phyloP scores from a whole-genome alignment of 331 rosid genomes.

The Malus hybrid region DNA sequence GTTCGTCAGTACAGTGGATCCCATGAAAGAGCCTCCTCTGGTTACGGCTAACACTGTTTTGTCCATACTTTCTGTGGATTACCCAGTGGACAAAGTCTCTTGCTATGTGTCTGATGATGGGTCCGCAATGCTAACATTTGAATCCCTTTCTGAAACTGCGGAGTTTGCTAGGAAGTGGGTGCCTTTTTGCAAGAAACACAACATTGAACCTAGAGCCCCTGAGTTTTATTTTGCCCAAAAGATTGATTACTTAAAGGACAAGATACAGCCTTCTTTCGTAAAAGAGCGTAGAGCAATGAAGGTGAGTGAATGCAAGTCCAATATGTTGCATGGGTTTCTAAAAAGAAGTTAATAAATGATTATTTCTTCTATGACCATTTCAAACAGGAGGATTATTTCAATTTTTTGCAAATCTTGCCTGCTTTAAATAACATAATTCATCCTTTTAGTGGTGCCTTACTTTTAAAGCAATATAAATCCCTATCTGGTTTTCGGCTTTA shows the following conservation, averaged over 20 bases:
- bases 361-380: background rate
- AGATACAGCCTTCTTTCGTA: slow-evolving; percentile 93
- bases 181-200: slow-evolving; percentile 93
- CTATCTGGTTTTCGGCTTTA: background rate
- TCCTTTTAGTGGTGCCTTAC: background rate
- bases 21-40: slow-evolving; percentile 98
- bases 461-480: background rate
- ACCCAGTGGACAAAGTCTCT: slow-evolving; percentile 98
- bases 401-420: background rate
- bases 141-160: slow-evolving; percentile 95
- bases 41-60: slow-evolving; percentile 94
- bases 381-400: background rate
- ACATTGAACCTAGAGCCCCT: slow-evolving; percentile 95
- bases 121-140: slow-evolving; percentile 97
- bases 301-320: slow-evolving; percentile 32
- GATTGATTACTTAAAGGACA: slow-evolving; percentile 97
- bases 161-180: slow-evolving; percentile 99
- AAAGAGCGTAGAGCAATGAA: slow-evolving; percentile 97
- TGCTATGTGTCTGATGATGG: slow-evolving; percentile 99
- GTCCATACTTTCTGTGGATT: slow-evolving; percentile 94
- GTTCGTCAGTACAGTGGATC: slow-evolving; percentile 99
- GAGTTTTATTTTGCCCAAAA: slow-evolving; percentile 93
- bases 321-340: background rate
- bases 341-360: background rate
- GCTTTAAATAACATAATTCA: background rate